phyloP scores from a whole-genome alignment of 495 filamentous ascomycete species.

The Penicillium argentinense region DNA sequence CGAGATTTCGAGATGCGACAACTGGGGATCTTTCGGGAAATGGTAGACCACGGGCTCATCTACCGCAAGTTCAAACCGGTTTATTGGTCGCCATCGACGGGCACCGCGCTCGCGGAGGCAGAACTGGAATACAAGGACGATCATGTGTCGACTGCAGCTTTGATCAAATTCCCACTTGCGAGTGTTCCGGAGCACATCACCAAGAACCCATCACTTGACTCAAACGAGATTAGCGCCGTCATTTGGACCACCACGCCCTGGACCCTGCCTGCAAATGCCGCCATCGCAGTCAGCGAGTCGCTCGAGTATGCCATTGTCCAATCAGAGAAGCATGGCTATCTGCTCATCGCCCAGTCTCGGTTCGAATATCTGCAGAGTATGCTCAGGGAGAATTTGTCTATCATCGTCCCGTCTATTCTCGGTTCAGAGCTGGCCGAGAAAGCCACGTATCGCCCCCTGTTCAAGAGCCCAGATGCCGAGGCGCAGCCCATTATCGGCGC shows the following conservation, averaged over 20 bases:
- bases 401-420: slow-evolving; percentile 56
- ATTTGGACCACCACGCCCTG: slow-evolving; percentile 99
- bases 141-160: slow-evolving; percentile 77
- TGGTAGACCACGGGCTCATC: slow-evolving; percentile 82
- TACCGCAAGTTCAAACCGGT: slow-evolving; percentile 90
- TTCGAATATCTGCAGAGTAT: slow-evolving; percentile 52
- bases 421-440: slow-evolving; percentile 64
- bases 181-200: slow-evolving; percentile 48
- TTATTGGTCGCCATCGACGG: slow-evolving; percentile 91
- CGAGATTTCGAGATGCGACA: slow-evolving; percentile 82
- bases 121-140: slow-evolving; percentile 92
- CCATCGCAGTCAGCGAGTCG: slow-evolving; percentile 73
- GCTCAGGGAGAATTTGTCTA: slow-evolving; percentile 42
- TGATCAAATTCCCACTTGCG: slow-evolving; percentile 73
- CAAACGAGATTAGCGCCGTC: slow-evolving; percentile 61
- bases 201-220: slow-evolving; percentile 33
- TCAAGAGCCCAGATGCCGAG: slow-evolving; percentile 48
- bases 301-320: slow-evolving; percentile 72
- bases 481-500: slow-evolving; percentile 73
- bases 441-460: slow-evolving; percentile 66
- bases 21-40: slow-evolving; percentile 77
- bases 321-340: slow-evolving; percentile 51
- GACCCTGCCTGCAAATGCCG: slow-evolving; percentile 92
- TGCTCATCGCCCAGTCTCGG: slow-evolving; percentile 67
- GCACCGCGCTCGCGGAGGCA: slow-evolving; percentile 90